A percentile compares a stretch with the other conserved stretches of the same genome.
These are phyloP conservation scores for Fusarium sp. DNA, from an alignment of 2,329 filamentous ascomycete genomes.

Conservation along the genomic window DNA sequence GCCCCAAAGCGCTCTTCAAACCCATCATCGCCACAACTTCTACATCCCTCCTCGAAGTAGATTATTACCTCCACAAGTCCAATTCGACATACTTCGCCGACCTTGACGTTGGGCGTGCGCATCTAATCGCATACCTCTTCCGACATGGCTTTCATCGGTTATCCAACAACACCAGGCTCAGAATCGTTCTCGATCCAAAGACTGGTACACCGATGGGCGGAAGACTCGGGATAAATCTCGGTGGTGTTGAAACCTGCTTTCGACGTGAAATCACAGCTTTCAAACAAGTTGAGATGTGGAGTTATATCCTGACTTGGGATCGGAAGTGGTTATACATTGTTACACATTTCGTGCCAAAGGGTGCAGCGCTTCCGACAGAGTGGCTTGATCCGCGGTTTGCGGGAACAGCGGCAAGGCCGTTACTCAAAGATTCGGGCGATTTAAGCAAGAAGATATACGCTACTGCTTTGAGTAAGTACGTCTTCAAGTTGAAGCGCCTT, in stretches of 20 bases:
- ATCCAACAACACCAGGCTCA: background rate
- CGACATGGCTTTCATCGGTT: background rate
- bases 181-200: background rate
- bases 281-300: constrained; percentile 1
- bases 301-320: constrained; percentile 1
- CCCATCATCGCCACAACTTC: background rate
- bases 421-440: fast-evolving
- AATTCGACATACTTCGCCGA: constrained; percentile 10
- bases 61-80: constrained; percentile 13
- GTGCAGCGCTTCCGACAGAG: background rate
- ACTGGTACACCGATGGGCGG: background rate
- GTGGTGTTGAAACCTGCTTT: background rate
- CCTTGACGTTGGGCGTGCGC: background rate
- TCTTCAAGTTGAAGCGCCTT: background rate
- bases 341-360: background rate
- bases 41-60: background rate
- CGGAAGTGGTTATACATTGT: constrained; percentile 6
- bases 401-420: background rate
- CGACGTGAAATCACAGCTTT: background rate
- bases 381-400: background rate
- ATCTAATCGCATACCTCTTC: background rate
- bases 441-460: background rate
- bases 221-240: background rate
- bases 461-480: background rate
- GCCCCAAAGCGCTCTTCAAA: background rate